Evolutionary conservation across 2,329 filamentous ascomycete genomes (phyloP), one percentile per base, ranked within the genome.

Genomic region (Colletotrichum destructivum): DNA sequence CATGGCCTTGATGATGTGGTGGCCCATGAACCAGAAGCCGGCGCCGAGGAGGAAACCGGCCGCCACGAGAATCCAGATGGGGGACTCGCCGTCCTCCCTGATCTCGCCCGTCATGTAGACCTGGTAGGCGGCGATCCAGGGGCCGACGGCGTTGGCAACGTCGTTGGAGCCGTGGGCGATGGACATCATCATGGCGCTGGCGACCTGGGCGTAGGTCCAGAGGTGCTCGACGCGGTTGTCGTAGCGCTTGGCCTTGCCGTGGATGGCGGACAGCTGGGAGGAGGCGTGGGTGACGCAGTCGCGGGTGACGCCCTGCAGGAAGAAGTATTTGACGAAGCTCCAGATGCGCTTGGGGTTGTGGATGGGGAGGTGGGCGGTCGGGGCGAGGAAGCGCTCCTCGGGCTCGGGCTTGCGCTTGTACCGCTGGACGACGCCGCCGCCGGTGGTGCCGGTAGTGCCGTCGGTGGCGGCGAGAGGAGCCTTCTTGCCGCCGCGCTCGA

Each of bases 191-290:
- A 82, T 81, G 49, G 82, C 82, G 7, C 79, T 79, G 62, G 79
- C 76, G 13, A 84, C 80, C 75, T 84, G 83, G 56, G 78, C 81
- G 74, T 82, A 86, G 1, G 84, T 85, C 81, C 82, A 86, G 61
- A 85, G 78, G 76, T 87, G 84, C 75, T 86, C 85, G 16, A 85
- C 83, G 5, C 81, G 79, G 70, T 82, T 82, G 74, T 86, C 84
- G 73, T 86, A 86, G 2, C 78, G 77, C 46, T 80, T 79, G 11
- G 84, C 84, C 81, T 82, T 69, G 35, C 35, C 56, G 38, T 75
- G 74, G 46, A 75, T 66, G 0, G 26, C 51, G 0, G 74, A 66
- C 4, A 75, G 62, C 76, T 79, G 61, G 75, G 80, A n/a, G 82
- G 81, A 52, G 8, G 63, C 69, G 7, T 76, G 75, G 4, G 54